A percentile compares a stretch with the other conserved stretches of the same genome.
Conservation (phyloP, 169 alveolate genomes). For the Fabrea salina region DNA sequence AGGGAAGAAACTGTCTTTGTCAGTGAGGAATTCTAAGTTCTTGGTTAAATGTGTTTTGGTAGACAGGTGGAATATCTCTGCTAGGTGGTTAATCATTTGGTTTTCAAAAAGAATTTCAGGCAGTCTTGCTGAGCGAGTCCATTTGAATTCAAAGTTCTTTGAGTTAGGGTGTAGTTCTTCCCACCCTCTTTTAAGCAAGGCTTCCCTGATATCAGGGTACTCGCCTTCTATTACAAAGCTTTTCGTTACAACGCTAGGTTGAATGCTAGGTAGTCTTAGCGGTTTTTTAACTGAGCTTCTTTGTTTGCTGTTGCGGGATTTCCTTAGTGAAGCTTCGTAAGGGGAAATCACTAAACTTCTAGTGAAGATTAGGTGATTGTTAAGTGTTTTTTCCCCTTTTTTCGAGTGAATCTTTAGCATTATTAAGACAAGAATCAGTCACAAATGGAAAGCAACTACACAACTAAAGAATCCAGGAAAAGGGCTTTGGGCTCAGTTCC, state of each 20-base stretch:
- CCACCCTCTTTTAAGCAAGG: conserved; percentile 2
- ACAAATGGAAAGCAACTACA: background rate
- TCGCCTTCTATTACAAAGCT: background rate
- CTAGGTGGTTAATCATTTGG: conserved; percentile 20
- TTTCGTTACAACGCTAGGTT: background rate
- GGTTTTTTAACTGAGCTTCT: background rate
- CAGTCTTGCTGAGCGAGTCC: background rate
- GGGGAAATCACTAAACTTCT: too few species aligned
- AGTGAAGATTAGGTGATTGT: too few species aligned
- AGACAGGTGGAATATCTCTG: background rate
- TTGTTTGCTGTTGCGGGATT: too few species aligned
- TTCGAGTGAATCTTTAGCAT: too few species aligned
- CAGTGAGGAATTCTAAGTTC: conserved; percentile 12
- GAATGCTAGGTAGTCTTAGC: too few species aligned
- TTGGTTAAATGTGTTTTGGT: background rate
- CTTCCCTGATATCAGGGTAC: conserved; percentile 10
- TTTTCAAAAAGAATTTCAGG: background rate
- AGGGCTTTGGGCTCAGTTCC: background rate
- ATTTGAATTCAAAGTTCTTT: background rate
- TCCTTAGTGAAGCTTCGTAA: too few species aligned
- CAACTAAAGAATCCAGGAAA: background rate
- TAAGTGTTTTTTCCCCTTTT: too few species aligned
- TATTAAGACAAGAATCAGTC: too few species aligned
- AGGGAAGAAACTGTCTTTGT: background rate
- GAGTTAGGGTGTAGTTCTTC: background rate